Evolutionary conservation across 2,329 filamentous ascomycete species (phyloP), one percentile per base, ranked within the genome.

Genomic region (Amauroascus niger): DNA sequence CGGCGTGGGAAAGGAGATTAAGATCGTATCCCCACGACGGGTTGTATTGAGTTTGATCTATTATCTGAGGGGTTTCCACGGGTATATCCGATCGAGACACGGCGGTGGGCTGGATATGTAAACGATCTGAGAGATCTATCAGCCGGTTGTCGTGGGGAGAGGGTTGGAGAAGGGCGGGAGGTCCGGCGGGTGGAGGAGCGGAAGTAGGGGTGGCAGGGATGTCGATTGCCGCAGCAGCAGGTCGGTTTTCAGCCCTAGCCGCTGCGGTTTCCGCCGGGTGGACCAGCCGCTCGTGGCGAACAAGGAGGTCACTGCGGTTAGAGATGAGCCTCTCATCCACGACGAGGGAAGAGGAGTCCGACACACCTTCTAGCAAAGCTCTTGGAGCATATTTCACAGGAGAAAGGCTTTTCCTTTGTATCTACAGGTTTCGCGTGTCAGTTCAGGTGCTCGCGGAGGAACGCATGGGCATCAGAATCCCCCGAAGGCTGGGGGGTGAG

Each of bases 1-100:
- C 73, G 24, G 73, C 73, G 63, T 75, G 73, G 8, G 73, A 75
- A 30, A 75, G 62, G 14, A 75, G 64, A 55, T 75, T 75, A 54
- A 75, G 59, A 54, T 75, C 73, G 58, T 75, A 75, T n/a, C 73
- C 73, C 73, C 73, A 75, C 5, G 72, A 74, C 3, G 72, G 73
- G 62, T 75, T 74, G 58, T 74, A 73, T 41, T 73, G 69, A n/a
- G 70, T 63, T 49, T 71, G 67, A 46, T 71, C 71, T 52, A 73
- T 64, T 48, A 72, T 67, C 9, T 69, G 63, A 13, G 61, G 18
- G 14, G 41, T 43, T 71, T 69, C 20, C 5, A 65, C 60, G 50
- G 69, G 64, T 55, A 71, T 62, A 61, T 72, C 65, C 49, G 69
- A 63, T 52, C 66, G 60, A 52, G 62, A 59, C 50, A 64, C 44